Conservation (phyloP, 495 filamentous ascomycete species). For the Glutinoglossum americanum region DNA sequence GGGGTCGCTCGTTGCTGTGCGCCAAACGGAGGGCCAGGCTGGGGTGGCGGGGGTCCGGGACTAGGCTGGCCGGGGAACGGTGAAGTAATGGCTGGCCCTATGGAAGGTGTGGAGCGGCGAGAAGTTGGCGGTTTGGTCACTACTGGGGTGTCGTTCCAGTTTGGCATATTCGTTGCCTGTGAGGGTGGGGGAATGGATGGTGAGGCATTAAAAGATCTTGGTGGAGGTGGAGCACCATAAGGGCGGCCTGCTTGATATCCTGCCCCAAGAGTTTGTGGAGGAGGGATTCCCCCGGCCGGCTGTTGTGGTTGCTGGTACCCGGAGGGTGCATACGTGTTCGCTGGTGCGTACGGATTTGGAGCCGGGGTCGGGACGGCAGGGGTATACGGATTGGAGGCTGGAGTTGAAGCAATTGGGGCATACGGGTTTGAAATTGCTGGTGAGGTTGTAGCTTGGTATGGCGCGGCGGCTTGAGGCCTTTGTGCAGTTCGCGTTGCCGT, state of each 20-base stretch:
- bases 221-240: slow-evolving; percentile 28
- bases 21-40: slow-evolving; percentile 24
- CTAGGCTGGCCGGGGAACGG: slow-evolving; percentile 43
- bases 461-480: slow-evolving; percentile 9
- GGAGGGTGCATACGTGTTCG: slow-evolving; percentile 3
- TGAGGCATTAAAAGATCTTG: slow-evolving; percentile 33
- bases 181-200: slow-evolving; percentile 33
- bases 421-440: slow-evolving; percentile 13
- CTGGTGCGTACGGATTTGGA: slow-evolving; percentile 14
- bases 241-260: background rate
- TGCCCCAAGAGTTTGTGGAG: slow-evolving; percentile 5
- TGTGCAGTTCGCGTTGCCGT: slow-evolving; percentile 11
- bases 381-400: slow-evolving; percentile 37
- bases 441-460: slow-evolving; percentile 9
- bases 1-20: slow-evolving; percentile 21
- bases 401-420: slow-evolving; percentile 15
- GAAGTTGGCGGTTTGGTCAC: slow-evolving; percentile 52
- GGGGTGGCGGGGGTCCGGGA: slow-evolving; percentile 17
- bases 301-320: slow-evolving; percentile 9
- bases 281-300: slow-evolving; percentile 11
- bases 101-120: slow-evolving; percentile 46
- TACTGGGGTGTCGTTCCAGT: slow-evolving; percentile 92
- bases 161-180: slow-evolving; percentile 42
- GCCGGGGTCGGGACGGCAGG: slow-evolving; percentile 16
- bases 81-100: slow-evolving; percentile 32